Evolutionary conservation across 345 rosid genomes (phyloP).

Genomic region (Cardamine resedifolia): DNA sequence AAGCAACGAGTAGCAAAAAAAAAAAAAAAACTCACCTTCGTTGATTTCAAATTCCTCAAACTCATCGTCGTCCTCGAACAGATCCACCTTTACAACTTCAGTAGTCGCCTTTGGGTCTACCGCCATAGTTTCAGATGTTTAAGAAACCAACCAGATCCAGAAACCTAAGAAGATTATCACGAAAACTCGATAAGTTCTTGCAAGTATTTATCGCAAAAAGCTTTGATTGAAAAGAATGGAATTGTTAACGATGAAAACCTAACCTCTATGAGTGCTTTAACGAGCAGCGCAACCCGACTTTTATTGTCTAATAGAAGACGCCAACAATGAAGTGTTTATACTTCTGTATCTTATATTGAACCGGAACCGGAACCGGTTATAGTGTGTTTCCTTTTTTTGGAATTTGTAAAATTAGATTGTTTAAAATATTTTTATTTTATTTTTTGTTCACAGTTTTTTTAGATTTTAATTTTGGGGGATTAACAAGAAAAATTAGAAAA

Average conservation of each 20-base stretch:
- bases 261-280: neutral
- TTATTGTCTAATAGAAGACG: too few species aligned
- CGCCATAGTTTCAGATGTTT: constrained; percentile 46
- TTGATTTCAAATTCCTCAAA: neutral
- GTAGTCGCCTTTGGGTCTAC: constrained; percentile 26
- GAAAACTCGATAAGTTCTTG: neutral
- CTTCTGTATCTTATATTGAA: too few species aligned
- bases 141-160: neutral
- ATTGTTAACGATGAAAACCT: neutral
- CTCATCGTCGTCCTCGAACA: constrained; percentile 69
- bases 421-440: too few species aligned
- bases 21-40: neutral
- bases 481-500: too few species aligned
- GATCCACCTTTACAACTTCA: constrained; percentile 69
- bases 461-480: too few species aligned
- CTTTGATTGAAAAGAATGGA: neutral
- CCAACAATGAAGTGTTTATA: too few species aligned
- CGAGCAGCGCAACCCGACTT: neutral
- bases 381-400: too few species aligned
- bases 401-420: too few species aligned
- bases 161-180: neutral
- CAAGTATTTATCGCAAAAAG: too few species aligned
- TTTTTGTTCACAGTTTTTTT: too few species aligned
- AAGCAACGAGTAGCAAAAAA: neutral
- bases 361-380: too few species aligned